phyloP scores from a whole-genome alignment of 1,284 basidiomycete genomes.

The Moniliophthora roreri region DNA sequence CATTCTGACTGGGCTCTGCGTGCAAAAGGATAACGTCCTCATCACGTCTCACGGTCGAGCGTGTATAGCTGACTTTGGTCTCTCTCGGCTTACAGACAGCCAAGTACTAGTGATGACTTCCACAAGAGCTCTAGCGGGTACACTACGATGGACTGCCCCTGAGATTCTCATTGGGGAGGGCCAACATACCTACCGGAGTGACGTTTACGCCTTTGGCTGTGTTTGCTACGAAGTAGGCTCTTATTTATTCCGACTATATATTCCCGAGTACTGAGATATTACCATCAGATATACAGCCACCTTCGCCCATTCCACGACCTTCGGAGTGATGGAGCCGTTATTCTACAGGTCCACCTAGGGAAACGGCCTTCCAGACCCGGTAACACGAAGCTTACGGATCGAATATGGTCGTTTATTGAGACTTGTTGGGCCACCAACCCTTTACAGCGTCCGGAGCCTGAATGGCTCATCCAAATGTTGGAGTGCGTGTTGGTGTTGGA shows the following conservation, averaged over 20 bases:
- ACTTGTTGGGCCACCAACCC: too few species aligned
- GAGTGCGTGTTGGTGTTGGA: too few species aligned
- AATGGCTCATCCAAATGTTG: too few species aligned
- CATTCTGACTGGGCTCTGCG: not conserved
- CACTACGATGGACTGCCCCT: not conserved
- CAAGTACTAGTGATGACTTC: not conserved
- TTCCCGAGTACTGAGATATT: too few species aligned
- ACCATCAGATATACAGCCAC: not conserved
- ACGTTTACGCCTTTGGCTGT: slow-evolving; percentile 16
- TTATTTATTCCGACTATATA: not conserved
- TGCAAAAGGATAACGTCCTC: not conserved
- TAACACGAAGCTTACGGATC: too few species aligned
- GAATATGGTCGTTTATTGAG: too few species aligned
- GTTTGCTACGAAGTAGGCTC: slow-evolving; percentile 47
- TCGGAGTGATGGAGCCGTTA: not conserved
- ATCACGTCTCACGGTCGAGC: not conserved
- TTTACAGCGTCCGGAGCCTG: too few species aligned
- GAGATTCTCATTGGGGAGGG: not conserved
- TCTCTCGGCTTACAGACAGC: not conserved
- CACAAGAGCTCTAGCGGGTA: not conserved
- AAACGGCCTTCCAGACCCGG: not conserved
- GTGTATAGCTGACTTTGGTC: not conserved
- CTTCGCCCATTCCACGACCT: not conserved
- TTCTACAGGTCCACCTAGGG: too few species aligned
- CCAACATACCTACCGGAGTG: not conserved